phyloP scores from a whole-genome alignment of 1,284 basidiomycete genomes.

The Ganoderma leucocontextum region DNA sequence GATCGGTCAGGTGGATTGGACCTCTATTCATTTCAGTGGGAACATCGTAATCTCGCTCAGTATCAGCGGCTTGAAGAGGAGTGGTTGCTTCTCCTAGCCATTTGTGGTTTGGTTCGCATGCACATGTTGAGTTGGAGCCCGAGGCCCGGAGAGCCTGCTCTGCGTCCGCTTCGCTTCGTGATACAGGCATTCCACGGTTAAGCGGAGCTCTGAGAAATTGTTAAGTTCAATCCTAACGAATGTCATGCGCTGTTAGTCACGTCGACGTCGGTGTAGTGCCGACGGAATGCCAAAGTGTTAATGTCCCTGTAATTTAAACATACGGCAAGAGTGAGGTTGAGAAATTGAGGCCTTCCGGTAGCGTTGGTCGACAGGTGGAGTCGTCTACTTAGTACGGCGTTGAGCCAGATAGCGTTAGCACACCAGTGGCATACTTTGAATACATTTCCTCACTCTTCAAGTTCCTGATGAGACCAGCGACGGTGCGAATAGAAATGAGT shows the following conservation, averaged over 20 bases:
- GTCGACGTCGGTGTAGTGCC: no score
- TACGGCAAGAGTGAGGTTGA: no score
- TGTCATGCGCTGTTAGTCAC: not conserved
- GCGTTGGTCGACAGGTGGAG: no score
- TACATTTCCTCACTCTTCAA: no score
- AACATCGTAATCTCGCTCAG: not conserved
- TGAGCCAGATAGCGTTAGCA: no score
- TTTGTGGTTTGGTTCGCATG: not conserved
- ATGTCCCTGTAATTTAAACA: no score
- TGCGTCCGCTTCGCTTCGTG: not conserved
- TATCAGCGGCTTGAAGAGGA: not conserved
- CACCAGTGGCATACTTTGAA: no score
- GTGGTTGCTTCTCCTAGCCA: not conserved
- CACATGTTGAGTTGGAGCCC: not conserved
- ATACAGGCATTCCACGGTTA: not conserved
- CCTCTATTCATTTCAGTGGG: not conserved
- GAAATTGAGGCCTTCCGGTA: no score
- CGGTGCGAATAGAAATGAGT: not conserved
- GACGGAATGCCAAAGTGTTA: no score
- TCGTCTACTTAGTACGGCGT: no score
- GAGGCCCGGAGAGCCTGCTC: not conserved
- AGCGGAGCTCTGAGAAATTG: not conserved
- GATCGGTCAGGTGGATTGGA: not conserved
- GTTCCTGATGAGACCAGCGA: no score
- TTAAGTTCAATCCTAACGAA: not conserved